These are phyloP conservation scores for Aspergillus bridgeri DNA, from an alignment of 495 filamentous ascomycete species.

Conservation along the genomic window DNA sequence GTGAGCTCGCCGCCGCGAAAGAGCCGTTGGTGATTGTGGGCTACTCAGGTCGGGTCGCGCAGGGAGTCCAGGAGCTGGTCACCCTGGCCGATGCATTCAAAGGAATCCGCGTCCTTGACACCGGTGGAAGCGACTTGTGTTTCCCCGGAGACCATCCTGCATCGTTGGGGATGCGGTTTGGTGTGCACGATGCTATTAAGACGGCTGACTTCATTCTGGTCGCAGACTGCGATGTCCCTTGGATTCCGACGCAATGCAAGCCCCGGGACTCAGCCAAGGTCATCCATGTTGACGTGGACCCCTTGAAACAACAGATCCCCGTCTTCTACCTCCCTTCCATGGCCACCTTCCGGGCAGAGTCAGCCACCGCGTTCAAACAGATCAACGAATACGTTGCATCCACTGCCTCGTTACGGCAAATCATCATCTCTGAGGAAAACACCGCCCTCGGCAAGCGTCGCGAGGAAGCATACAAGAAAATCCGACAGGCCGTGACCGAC, in stretches of 20 bases:
- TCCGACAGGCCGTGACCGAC: conserved; percentile 55
- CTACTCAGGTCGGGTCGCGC: conserved; percentile 74
- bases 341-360: conserved; percentile 73
- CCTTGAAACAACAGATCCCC: conserved; percentile 84
- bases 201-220: conserved; percentile 84
- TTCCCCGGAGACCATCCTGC: conserved; percentile 78
- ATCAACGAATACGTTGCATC: conserved; percentile 56
- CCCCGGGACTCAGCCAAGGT: conserved; percentile 57
- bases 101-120: conserved; percentile 81
- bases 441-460: conserved; percentile 53
- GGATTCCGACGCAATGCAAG: conserved; percentile 62
- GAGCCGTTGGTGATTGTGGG: conserved; percentile 79
- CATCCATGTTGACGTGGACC: conserved; percentile 83
- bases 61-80: conserved; percentile 68
- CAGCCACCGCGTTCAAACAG: conserved; percentile 67
- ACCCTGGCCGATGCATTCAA: conserved; percentile 72
- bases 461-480: conserved; percentile 55
- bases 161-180: conserved; percentile 74
- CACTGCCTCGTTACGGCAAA: conserved; percentile 41
- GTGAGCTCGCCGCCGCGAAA: conserved; percentile 68
- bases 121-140: conserved; percentile 91
- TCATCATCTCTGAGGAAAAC: conserved; percentile 43
- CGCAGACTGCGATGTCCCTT: conserved; percentile 79
- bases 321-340: conserved; percentile 74
- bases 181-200: conserved; percentile 67